These are phyloP conservation scores for Ramularia endophylla DNA, from an alignment of 2,329 filamentous ascomycete species.

Conservation along the genomic window DNA sequence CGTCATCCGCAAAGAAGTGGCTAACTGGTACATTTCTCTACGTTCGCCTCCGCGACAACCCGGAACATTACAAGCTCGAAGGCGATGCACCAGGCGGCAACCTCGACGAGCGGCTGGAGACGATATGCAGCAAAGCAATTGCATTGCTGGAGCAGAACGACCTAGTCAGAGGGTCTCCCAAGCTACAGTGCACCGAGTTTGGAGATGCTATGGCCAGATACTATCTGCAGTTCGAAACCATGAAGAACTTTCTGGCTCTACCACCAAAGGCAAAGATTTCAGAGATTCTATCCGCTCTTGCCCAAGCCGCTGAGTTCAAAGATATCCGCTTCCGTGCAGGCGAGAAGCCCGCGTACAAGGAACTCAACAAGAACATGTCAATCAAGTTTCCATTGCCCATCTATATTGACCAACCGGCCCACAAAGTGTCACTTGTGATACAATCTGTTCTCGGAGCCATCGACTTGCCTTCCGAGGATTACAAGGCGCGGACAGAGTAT, in stretches of 20 bases:
- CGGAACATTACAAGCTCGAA: constrained; percentile 62
- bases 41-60: constrained; percentile 66
- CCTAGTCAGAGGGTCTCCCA: constrained; percentile 47
- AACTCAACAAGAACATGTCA: constrained; percentile 62
- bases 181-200: constrained; percentile 61
- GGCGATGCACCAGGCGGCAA: constrained; percentile 44
- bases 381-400: constrained; percentile 68
- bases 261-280: constrained; percentile 56
- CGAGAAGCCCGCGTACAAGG: constrained; percentile 65
- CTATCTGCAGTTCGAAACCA: constrained; percentile 73
- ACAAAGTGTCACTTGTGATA: constrained; percentile 74
- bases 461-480: constrained; percentile 55
- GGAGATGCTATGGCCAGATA: constrained; percentile 79
- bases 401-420: constrained; percentile 57
- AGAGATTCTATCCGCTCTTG: constrained; percentile 61
- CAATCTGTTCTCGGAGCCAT: constrained; percentile 66
- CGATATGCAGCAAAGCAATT: constrained; percentile 66
- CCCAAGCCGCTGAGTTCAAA: constrained; percentile 65
- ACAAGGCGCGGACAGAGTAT: constrained; percentile 52
- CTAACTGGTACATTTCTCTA: constrained; percentile 71
- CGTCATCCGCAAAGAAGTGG: constrained; percentile 64
- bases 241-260: constrained; percentile 63
- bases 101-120: constrained; percentile 59
- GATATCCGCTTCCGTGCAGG: constrained; percentile 64
- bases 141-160: constrained; percentile 55